phyloP scores from a whole-genome alignment of 805 yeast species.

The Starmerella bacillaris region DNA sequence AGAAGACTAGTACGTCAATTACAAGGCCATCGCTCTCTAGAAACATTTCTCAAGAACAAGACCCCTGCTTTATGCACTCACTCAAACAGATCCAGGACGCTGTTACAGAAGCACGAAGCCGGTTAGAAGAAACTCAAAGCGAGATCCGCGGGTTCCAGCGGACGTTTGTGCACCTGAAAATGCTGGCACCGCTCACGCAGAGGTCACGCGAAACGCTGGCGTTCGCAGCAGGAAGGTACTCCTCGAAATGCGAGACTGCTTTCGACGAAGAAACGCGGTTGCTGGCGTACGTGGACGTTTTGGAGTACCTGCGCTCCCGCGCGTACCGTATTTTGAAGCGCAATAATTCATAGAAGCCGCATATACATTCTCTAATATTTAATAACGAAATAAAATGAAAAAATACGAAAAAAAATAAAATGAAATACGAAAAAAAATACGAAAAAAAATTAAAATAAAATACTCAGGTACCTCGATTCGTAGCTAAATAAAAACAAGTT shows the following conservation, averaged over 20 bases:
- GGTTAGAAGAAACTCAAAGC: no score
- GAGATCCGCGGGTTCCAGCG: constrained; percentile 26
- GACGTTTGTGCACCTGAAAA: constrained; percentile 26
- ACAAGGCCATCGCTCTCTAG: no score
- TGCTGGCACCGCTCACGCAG: constrained; percentile 37
- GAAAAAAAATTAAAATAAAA: no score
- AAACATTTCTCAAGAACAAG: no score
- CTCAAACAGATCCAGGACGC: no score
- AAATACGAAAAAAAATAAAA: no score
- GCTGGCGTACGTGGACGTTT: constrained; percentile 26
- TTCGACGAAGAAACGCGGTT: constrained; percentile 36
- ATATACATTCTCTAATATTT: background rate
- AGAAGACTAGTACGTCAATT: no score
- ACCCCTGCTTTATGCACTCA: no score
- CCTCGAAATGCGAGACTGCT: constrained; percentile 39
- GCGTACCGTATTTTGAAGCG: background rate
- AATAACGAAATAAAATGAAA: constrained; percentile 27
- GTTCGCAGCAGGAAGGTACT: constrained; percentile 30
- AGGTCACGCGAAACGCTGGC: constrained; percentile 35
- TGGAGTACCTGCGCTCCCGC: constrained; percentile 14
- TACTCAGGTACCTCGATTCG: no score
- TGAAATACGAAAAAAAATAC: no score
- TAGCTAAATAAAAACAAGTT: no score
- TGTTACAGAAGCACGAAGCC: no score
- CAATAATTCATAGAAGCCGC: background rate